A percentile compares a stretch with the other conserved stretches of the same genome.
phyloP scores from a whole-genome alignment of 225 moss, liverwort and hornwort genomes.

The Thuidium tamariscinum region DNA sequence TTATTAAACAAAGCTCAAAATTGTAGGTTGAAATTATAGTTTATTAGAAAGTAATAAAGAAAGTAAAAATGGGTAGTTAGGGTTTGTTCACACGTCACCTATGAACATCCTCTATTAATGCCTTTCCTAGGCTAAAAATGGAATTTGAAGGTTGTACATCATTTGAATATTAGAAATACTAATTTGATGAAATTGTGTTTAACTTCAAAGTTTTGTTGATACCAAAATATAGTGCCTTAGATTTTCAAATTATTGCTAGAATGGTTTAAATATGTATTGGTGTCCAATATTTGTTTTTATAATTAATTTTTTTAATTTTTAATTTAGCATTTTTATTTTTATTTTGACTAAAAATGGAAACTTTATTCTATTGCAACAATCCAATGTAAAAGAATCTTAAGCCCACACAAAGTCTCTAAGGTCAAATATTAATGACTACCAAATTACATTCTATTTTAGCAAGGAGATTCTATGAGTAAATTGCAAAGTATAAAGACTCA shows the following conservation, averaged over 20 bases:
- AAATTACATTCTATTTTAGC: fast-evolving
- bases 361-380: neutral
- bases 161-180: neutral
- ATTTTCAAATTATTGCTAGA: neutral
- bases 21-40: no score
- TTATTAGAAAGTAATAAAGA: no score
- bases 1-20: no score
- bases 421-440: neutral
- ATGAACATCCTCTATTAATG: no score
- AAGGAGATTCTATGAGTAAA: neutral
- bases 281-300: neutral
- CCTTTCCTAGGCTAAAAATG: no score
- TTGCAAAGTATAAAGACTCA: neutral
- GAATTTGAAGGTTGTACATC: neutral
- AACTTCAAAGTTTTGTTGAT: neutral
- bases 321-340: neutral
- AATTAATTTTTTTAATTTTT: neutral
- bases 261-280: neutral
- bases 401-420: neutral
- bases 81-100: no score
- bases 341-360: neutral
- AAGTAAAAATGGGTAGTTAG: no score
- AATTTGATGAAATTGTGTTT: neutral
- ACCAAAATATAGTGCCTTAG: neutral
- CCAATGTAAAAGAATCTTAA: no score